These are phyloP conservation scores for Phytopythium chamaehyphon DNA, from an alignment of 352 stramenopile species.

Conservation along the genomic window DNA sequence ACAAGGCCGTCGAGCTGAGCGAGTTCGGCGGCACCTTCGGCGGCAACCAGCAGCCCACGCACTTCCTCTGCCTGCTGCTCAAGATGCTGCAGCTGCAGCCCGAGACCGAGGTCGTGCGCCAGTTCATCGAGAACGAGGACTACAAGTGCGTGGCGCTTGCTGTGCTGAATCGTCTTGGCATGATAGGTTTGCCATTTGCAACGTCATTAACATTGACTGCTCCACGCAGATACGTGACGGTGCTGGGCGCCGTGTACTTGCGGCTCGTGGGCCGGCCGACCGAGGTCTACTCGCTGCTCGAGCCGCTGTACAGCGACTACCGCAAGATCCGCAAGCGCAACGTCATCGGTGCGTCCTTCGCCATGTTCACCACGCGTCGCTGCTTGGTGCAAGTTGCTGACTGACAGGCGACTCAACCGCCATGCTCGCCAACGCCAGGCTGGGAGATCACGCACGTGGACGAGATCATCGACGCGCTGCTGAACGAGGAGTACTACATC, in stretches of 20 bases:
- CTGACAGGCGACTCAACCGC: no score
- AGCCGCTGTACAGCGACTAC: constrained; percentile 96
- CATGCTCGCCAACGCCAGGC: constrained; percentile 17
- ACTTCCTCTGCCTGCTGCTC: constrained; percentile 97
- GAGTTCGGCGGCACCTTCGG: constrained; percentile 93
- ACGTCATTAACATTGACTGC: no score
- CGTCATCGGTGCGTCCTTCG: constrained; percentile 40
- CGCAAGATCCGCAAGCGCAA: constrained; percentile 90
- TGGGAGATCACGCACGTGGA: constrained; percentile 96
- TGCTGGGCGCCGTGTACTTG: constrained; percentile 96
- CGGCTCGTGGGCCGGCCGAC: constrained; percentile 90
- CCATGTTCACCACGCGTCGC: not conserved
- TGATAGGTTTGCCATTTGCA: no score
- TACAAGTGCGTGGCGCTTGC: constrained; percentile 85
- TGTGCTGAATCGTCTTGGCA: no score
- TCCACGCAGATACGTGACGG: constrained; percentile 85
- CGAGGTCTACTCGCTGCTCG: constrained; percentile 93
- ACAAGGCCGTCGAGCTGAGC: constrained; percentile 94
- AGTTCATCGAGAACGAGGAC: constrained; percentile 96
- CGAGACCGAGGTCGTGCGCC: constrained; percentile 91
- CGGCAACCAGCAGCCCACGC: constrained; percentile 93
- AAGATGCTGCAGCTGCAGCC: constrained; percentile 99
- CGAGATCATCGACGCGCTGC: constrained; percentile 94
- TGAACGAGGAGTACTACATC: constrained; percentile 90
- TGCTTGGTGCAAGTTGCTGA: not conserved